Evolutionary conservation across 495 filamentous ascomycete genomes (phyloP).

Genomic region (Apiosordaria backusii): DNA sequence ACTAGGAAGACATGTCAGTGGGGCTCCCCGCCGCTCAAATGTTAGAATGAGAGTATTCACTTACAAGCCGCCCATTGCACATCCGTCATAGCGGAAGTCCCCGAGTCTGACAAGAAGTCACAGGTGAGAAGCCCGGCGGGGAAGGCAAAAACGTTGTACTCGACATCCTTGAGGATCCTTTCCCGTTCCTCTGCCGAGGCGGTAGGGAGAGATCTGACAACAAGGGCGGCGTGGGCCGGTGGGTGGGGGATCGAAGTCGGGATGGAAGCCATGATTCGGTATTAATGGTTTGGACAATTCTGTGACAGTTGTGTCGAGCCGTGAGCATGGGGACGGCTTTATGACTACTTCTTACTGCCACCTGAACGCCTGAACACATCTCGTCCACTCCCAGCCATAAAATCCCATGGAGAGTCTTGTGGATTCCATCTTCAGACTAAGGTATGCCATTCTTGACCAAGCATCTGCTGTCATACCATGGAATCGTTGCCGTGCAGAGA

Average conservation of each 20-base stretch:
- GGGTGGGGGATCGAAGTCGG: neutral
- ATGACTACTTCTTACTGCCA: too few relatives aligned
- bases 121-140: conserved; percentile 7
- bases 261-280: neutral
- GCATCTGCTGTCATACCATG: too few relatives aligned
- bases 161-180: conserved; percentile 6
- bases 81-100: conserved; percentile 5
- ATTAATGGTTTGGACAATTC: neutral
- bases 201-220: conserved; percentile 6
- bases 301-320: neutral
- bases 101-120: conserved; percentile 8
- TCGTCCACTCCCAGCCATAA: too few relatives aligned
- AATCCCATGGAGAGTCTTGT: too few relatives aligned
- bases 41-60: neutral
- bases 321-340: too few relatives aligned
- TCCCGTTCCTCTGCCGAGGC: conserved; percentile 2
- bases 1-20: neutral
- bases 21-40: neutral
- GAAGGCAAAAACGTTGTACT: conserved; percentile 11
- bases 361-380: too few relatives aligned
- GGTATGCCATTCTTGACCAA: too few relatives aligned
- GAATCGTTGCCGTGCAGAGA: too few relatives aligned
- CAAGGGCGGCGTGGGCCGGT: conserved; percentile 6
- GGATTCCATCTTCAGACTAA: too few relatives aligned
- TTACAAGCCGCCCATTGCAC: conserved; percentile 10